phyloP scores from a whole-genome alignment of 192 early-diverging fungal species.

The Coemansia umbellata region DNA sequence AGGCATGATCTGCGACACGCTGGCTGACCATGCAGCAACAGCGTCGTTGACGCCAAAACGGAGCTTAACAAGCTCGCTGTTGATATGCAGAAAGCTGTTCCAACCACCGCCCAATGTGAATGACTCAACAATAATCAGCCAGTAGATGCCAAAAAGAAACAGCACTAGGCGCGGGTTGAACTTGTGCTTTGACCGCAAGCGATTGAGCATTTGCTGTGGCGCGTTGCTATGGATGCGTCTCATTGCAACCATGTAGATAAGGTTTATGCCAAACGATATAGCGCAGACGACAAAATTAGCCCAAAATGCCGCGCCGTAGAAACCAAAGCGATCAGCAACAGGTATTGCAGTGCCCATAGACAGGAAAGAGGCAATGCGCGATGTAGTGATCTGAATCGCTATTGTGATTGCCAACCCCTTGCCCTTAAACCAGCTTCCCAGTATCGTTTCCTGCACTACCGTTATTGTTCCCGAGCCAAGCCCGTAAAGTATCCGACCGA shows the following conservation, averaged over 20 bases:
- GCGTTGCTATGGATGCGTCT: conserved; percentile 28
- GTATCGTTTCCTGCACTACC: conserved; percentile 77
- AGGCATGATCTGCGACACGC: conserved; percentile 65
- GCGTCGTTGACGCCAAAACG: conserved; percentile 61
- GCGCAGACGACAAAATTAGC: conserved; percentile 63
- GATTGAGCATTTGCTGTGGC: conserved; percentile 10
- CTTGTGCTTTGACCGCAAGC: conserved; percentile 52
- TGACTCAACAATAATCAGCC: conserved; percentile 58
- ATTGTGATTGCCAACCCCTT: conserved; percentile 64
- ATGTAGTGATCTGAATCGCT: conserved; percentile 64
- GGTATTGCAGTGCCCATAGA: conserved; percentile 67
- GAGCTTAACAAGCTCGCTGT: conserved; percentile 70
- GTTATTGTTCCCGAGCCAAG: conserved; percentile 71
- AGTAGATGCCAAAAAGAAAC: conserved; percentile 58
- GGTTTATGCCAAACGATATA: conserved; percentile 64
- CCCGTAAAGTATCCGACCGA: conserved; percentile 56
- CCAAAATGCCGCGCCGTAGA: conserved; percentile 51
- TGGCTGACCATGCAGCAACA: conserved; percentile 62
- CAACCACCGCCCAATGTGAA: conserved; percentile 60
- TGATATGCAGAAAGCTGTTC: conserved; percentile 65
- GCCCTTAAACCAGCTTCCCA: conserved; percentile 72
- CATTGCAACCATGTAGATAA: conserved; percentile 62
- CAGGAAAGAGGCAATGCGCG: conserved; percentile 67
- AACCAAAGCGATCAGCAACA: conserved; percentile 46
- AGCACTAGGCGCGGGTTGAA: conserved; percentile 57